A percentile compares a stretch with the other conserved stretches of the same genome.
phyloP scores from a whole-genome alignment of 2,329 filamentous ascomycete species.

The Raffaelea ambrosiae region DNA sequence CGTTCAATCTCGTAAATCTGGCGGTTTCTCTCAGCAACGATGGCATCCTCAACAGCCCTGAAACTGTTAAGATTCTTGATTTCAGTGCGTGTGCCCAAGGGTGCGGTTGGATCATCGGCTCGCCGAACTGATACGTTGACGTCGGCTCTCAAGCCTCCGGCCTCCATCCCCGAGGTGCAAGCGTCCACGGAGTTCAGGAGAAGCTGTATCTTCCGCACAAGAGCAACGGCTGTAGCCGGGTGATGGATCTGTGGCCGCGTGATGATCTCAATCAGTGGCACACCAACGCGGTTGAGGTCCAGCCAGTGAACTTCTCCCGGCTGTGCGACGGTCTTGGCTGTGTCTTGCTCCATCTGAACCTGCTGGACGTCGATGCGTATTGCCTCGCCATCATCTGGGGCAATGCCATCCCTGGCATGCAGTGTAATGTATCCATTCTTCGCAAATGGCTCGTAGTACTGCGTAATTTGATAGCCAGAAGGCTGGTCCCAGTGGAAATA shows the following conservation, averaged over 20 bases:
- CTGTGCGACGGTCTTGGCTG: conserved; percentile 82
- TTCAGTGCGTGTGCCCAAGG: conserved; percentile 79
- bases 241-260: conserved; percentile 82
- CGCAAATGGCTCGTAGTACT: conserved; percentile 74
- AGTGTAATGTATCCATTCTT: conserved; percentile 66
- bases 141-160: conserved; percentile 82
- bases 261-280: conserved; percentile 91
- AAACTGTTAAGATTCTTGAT: conserved; percentile 97
- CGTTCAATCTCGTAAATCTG: conserved; percentile 74
- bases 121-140: conserved; percentile 86
- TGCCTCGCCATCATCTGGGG: conserved; percentile 60
- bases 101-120: conserved; percentile 28
- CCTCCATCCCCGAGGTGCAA: conserved; percentile 86
- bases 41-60: conserved; percentile 90
- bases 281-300: conserved; percentile 88
- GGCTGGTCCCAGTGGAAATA: conserved; percentile 99
- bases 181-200: conserved; percentile 73
- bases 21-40: conserved; percentile 80
- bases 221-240: conserved; percentile 76
- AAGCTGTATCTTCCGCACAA: conserved; percentile 81
- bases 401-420: conserved; percentile 68
- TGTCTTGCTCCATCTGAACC: conserved; percentile 96
- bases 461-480: conserved; percentile 92
- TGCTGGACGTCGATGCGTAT: conserved; percentile 79
- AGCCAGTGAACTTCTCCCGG: conserved; percentile 66